phyloP scores from a whole-genome alignment of 2,329 filamentous ascomycete species.

The Fusarium tupiense region DNA sequence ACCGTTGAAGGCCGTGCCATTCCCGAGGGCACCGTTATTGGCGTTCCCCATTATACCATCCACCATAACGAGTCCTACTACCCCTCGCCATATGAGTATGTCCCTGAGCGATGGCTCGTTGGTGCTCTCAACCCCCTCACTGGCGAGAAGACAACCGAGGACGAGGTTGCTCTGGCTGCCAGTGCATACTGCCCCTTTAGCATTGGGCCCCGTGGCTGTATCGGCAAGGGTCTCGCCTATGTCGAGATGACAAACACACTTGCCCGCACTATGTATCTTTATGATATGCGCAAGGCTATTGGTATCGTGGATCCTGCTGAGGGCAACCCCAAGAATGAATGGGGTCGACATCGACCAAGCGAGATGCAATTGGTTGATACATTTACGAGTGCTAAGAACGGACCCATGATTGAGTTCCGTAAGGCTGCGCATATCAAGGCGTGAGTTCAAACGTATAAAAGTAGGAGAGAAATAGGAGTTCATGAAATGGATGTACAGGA shows the following conservation, averaged over 20 bases:
- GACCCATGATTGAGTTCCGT: constrained; percentile 72
- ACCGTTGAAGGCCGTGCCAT: constrained; percentile 63
- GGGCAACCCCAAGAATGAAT: constrained; percentile 59
- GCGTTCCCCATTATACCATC: constrained; percentile 73
- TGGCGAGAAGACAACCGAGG: constrained; percentile 55
- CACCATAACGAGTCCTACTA: constrained; percentile 74
- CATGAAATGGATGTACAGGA: neutral
- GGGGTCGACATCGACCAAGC: constrained; percentile 62
- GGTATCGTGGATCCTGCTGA: constrained; percentile 63
- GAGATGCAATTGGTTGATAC: constrained; percentile 79
- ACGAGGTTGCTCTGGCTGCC: constrained; percentile 65
- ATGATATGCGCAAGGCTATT: constrained; percentile 65
- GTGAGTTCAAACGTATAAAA: neutral
- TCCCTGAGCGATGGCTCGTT: constrained; percentile 73
- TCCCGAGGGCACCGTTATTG: constrained; percentile 70
- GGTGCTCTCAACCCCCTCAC: constrained; percentile 53
- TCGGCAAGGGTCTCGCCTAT: constrained; percentile 76
- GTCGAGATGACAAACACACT: constrained; percentile 72
- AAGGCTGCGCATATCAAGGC: constrained; percentile 38
- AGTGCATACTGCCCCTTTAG: constrained; percentile 80
- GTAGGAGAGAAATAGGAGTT: neutral
- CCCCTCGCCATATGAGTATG: constrained; percentile 65
- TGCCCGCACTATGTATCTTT: constrained; percentile 68
- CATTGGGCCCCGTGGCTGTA: constrained; percentile 75
- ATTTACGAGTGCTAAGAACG: constrained; percentile 79